Conservation (phyloP, 345 rosid species). For the Lepidium didymum region DNA sequence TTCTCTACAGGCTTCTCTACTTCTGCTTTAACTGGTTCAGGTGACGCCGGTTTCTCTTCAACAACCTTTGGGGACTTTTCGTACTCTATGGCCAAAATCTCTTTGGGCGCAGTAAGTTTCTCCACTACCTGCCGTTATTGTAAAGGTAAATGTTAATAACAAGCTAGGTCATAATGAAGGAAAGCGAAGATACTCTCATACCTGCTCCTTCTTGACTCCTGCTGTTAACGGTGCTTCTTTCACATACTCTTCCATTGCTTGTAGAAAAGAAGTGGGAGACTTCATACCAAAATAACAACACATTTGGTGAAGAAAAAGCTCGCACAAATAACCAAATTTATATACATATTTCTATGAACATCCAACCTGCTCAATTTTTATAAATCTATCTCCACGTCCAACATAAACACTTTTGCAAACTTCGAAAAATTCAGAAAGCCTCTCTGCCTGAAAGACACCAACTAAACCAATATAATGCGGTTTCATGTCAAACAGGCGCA, state of each 20-base stretch:
- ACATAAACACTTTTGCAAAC: constrained; percentile 76
- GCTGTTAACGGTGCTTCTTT: constrained; percentile 71
- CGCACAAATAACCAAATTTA: neutral
- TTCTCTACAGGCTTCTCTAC: constrained; percentile 41
- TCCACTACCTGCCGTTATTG: constrained; percentile 28
- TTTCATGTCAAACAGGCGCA: neutral
- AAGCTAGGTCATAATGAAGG: neutral
- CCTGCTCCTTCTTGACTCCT: constrained; percentile 68
- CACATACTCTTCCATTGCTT: constrained; percentile 98
- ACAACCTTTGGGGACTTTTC: constrained; percentile 44
- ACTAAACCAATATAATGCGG: neutral
- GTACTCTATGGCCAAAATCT: constrained; percentile 72
- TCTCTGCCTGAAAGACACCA: constrained; percentile 62
- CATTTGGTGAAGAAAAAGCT: neutral
- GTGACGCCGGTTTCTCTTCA: constrained; percentile 42
- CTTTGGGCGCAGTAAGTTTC: constrained; percentile 63
- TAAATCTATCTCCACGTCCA: constrained; percentile 78
- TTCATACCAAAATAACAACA: constrained; percentile 24
- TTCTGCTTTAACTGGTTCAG: constrained; percentile 64
- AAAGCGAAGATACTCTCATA: constrained; percentile 15
- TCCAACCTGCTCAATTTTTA: constrained; percentile 89
- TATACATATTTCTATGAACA: constrained; percentile 11
- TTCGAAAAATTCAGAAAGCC: constrained; percentile 91
- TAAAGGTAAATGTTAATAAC: neutral
- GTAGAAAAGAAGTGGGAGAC: constrained; percentile 92